Evolutionary conservation across 164 flowering plant species (phyloP).

Genomic region (Annona squamosa): DNA sequence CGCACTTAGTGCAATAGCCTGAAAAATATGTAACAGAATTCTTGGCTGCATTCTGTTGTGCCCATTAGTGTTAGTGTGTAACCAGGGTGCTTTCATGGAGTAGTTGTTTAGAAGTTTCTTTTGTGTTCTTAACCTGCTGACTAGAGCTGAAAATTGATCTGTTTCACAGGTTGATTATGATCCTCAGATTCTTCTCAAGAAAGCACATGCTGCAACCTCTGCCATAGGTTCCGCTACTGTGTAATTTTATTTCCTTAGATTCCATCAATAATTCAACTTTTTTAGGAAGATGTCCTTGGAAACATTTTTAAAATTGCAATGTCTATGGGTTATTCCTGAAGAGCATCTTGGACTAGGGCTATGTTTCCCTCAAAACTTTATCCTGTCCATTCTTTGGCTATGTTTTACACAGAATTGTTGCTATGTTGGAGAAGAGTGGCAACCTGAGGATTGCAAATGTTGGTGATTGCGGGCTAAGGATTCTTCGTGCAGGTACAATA

Average conservation of each 20-base stretch:
- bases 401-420: constrained; percentile 48
- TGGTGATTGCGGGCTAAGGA: constrained; percentile 81
- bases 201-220: constrained; percentile 83
- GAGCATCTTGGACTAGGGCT: not conserved
- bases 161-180: constrained; percentile 56
- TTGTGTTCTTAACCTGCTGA: not conserved
- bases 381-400: not conserved
- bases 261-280: not conserved
- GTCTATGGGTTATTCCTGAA: not conserved
- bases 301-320: not conserved
- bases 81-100: too few relatives aligned
- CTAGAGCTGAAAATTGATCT: constrained; percentile 4
- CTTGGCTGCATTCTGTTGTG: too few relatives aligned
- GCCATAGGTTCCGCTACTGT: constrained; percentile 87
- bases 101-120: too few relatives aligned
- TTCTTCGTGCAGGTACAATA: constrained; percentile 57
- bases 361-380: not conserved
- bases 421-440: constrained; percentile 77
- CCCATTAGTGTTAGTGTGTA: too few relatives aligned
- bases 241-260: constrained; percentile 29
- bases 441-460: constrained; percentile 73
- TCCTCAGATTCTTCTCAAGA: constrained; percentile 62
- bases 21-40: too few relatives aligned
- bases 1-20: too few relatives aligned
- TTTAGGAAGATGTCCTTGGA: not conserved